A percentile compares a stretch with the other conserved stretches of the same genome.
These are phyloP conservation scores for Dactylonectria macrodidyma DNA, from an alignment of 2,329 filamentous ascomycete genomes.

Conservation along the genomic window DNA sequence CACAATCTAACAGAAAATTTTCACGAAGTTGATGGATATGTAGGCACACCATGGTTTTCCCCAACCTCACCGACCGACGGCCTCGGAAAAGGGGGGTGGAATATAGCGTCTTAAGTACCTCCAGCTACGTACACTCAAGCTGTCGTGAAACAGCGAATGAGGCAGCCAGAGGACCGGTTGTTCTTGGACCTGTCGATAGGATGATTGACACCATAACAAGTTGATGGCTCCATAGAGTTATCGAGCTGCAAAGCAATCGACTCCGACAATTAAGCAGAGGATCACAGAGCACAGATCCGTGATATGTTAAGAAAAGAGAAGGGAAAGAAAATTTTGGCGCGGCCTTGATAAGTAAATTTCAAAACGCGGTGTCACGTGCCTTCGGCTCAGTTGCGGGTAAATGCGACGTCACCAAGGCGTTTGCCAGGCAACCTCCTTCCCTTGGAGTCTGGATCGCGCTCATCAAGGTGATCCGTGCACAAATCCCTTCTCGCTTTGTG, in stretches of 20 bases:
- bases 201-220: conserved; percentile 84
- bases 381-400: conserved; percentile 23
- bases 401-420: conserved; percentile 19
- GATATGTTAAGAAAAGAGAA: conserved; percentile 59
- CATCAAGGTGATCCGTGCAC: conserved; percentile 40
- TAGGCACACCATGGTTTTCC: conserved; percentile 88
- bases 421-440: background rate
- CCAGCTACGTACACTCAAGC: conserved; percentile 75
- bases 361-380: conserved; percentile 33
- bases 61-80: conserved; percentile 91
- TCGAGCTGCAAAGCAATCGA: conserved; percentile 90
- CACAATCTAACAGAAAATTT: conserved; percentile 3
- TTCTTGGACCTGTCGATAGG: conserved; percentile 97
- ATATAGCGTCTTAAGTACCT: conserved; percentile 81
- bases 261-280: conserved; percentile 75
- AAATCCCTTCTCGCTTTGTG: conserved; percentile 20
- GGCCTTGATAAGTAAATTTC: conserved; percentile 45
- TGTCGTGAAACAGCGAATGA: conserved; percentile 74
- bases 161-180: conserved; percentile 74
- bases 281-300: conserved; percentile 91
- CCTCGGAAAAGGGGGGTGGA: conserved; percentile 91
- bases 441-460: conserved; percentile 10
- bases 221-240: conserved; percentile 84
- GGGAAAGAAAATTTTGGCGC: conserved; percentile 53
- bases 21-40: conserved; percentile 59